Percentiles rank a stretch among this genome's conserved stretches.
These are phyloP conservation scores for Beauveria scarabaeidicola DNA, from an alignment of 2,329 filamentous ascomycete species.

Conservation along the genomic window DNA sequence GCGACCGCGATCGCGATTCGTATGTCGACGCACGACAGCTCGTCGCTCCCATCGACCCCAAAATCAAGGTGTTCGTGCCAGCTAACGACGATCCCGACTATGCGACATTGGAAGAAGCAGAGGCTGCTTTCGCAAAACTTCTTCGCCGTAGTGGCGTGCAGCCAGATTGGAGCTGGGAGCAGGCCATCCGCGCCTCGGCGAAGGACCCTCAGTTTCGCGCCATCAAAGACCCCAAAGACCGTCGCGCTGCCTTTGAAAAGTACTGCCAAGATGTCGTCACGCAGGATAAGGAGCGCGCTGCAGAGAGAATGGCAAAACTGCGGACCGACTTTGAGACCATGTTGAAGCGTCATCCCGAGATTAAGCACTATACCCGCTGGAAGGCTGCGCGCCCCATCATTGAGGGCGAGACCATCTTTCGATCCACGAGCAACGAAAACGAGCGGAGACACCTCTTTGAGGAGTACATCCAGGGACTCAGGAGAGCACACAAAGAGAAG, in stretches of 20 bases:
- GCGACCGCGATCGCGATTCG: conserved; percentile 28
- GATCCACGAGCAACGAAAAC: conserved; percentile 76
- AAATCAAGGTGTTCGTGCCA: conserved; percentile 51
- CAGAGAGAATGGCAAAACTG: conserved; percentile 85
- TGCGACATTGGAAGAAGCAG: conserved; percentile 73
- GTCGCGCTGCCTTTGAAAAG: conserved; percentile 87
- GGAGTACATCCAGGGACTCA: conserved; percentile 82
- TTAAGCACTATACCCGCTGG: conserved; percentile 95
- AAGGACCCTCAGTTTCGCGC: conserved; percentile 90
- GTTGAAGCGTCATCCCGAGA: conserved; percentile 93
- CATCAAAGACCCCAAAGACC: conserved; percentile 84
- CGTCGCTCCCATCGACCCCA: conserved; percentile 47
- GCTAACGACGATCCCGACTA: conserved; percentile 69
- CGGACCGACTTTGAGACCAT: conserved; percentile 91
- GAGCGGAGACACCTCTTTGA: conserved; percentile 88
- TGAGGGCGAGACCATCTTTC: conserved; percentile 90
- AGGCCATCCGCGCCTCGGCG: conserved; percentile 75
- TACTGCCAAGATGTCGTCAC: conserved; percentile 83
- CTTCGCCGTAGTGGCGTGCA: conserved; percentile 78
- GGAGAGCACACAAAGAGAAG: conserved; percentile 68
- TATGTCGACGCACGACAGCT: conserved; percentile 50
- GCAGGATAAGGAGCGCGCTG: conserved; percentile 90
- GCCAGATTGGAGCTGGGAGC: conserved; percentile 87
- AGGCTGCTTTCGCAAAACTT: conserved; percentile 86
- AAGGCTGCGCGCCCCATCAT: conserved; percentile 91